Evolutionary conservation across 192 early-diverging fungal genomes (phyloP), one percentile per base, ranked within the genome.

Genomic region (Geranomyces variabilis): DNA sequence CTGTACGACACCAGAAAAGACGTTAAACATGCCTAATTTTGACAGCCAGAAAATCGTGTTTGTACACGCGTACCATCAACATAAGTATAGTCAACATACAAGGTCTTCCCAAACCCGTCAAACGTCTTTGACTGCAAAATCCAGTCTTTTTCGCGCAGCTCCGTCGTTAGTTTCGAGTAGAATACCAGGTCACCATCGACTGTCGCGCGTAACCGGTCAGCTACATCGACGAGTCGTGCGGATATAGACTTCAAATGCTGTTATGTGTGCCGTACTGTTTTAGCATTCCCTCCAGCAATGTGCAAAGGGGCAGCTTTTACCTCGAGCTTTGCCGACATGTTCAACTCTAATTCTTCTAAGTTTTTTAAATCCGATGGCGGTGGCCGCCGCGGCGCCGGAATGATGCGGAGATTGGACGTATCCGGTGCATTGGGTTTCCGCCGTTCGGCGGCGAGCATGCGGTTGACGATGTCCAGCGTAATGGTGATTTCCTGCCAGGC

Each of bases 101-200:
- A 5, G 14, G 63, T 64, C 21, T 41, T 41, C 21, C 63, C 41
- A 44, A 45, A 64, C 21, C 63, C 63, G 33, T 64, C 41, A 21
- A 64, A 29, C 41, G 63, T 64, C 7, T 64, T 64, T n/a, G 63
- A 15, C 41, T 64, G 63, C 12, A 64, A n/a, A 29, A 64, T 64
- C 63, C 63, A 64, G 43, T 44, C 43, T 21, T 45, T 64, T 29
- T 64, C 63, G 41, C 9, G 63, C 3, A 64, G 43, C 15, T 64
- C 21, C 9, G 63, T 24, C n/a, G 63, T 64, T 6, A 64, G 43
- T 36, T n/a, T 21, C 4, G 34, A 31, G 21, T 64, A 64, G 21
- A 64, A 64, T 19, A 29, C 43, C 41, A 43, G 6, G 63, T 64
- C 63, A 4, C 63, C 21, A 10, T n/a, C 21, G 14, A 29, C 44